Conservation (phyloP, 805 yeast species). For the Candida andamanensis region DNA sequence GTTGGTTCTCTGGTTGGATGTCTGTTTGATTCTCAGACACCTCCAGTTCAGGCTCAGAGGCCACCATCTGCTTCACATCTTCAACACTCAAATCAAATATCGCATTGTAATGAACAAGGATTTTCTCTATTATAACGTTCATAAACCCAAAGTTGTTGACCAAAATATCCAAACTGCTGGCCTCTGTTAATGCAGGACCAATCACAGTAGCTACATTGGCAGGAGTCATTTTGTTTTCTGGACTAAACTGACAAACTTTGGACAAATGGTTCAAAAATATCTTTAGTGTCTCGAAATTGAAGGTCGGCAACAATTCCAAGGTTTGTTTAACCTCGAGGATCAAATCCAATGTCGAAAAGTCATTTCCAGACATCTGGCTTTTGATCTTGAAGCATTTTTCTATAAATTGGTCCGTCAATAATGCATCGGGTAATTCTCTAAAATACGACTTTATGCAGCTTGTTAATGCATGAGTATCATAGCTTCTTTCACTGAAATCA, state of each 20-base stretch:
- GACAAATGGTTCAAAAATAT: constrained; percentile 65
- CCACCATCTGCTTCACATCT: too few species aligned
- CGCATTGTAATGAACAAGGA: constrained; percentile 39
- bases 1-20: too few species aligned
- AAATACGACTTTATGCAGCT: constrained; percentile 81
- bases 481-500: constrained; percentile 46
- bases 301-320: constrained; percentile 48
- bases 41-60: too few species aligned
- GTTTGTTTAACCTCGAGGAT: constrained; percentile 21
- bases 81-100: constrained; percentile 25
- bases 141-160: constrained; percentile 49
- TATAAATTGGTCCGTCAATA: constrained; percentile 64
- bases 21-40: too few species aligned
- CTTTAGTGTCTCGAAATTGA: constrained; percentile 65
- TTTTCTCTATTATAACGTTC: constrained; percentile 48
- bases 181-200: constrained; percentile 57
- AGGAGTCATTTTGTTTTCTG: constrained; percentile 78
- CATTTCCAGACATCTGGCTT: constrained; percentile 14
- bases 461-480: constrained; percentile 81
- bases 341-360: background rate
- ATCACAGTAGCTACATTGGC: constrained; percentile 89
- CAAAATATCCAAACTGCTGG: constrained; percentile 43
- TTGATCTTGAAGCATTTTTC: constrained; percentile 46
- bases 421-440: constrained; percentile 82
- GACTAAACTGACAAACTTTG: constrained; percentile 61